phyloP scores from a whole-genome alignment of 2,329 filamentous ascomycete genomes.

The Penicillium griseofulvum region DNA sequence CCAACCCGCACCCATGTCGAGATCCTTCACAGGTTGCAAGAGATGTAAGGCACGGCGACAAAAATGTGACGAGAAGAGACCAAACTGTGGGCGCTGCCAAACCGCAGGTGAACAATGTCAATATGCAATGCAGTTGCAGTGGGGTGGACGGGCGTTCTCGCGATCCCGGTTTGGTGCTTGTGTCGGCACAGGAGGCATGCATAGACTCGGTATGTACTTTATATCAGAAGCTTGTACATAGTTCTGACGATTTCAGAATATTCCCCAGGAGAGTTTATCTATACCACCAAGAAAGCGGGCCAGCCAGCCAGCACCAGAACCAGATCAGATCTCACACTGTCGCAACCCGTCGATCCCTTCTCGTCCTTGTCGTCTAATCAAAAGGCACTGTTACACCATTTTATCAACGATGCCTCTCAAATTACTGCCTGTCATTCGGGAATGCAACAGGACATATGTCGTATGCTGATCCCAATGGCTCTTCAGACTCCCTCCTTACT shows the following conservation, averaged over 20 bases:
- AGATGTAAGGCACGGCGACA: conserved; percentile 46
- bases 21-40: conserved; percentile 45
- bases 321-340: conserved; percentile 24
- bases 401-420: conserved; percentile 42
- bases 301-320: conserved; percentile 11
- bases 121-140: conserved; percentile 44
- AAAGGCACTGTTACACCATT: conserved; percentile 41
- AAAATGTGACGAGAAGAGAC: conserved; percentile 47
- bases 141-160: conserved; percentile 44
- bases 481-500: conserved; percentile 43
- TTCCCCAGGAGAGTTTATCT: conserved; percentile 41
- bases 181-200: conserved; percentile 35
- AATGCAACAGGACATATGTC: conserved; percentile 44
- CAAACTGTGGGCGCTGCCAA: conserved; percentile 42
- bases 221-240: background rate
- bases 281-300: conserved; percentile 31
- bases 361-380: conserved; percentile 36
- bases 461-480: conserved; percentile 46
- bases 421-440: conserved; percentile 42
- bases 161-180: conserved; percentile 40
- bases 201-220: conserved; percentile 32
- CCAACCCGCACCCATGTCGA: conserved; percentile 32
- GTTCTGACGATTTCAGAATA: conserved; percentile 28
- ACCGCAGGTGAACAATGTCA: conserved; percentile 38
- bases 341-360: conserved; percentile 37